Conservation (phyloP, 176 grass and related monocot species). For the Oryza glaberrima region DNA sequence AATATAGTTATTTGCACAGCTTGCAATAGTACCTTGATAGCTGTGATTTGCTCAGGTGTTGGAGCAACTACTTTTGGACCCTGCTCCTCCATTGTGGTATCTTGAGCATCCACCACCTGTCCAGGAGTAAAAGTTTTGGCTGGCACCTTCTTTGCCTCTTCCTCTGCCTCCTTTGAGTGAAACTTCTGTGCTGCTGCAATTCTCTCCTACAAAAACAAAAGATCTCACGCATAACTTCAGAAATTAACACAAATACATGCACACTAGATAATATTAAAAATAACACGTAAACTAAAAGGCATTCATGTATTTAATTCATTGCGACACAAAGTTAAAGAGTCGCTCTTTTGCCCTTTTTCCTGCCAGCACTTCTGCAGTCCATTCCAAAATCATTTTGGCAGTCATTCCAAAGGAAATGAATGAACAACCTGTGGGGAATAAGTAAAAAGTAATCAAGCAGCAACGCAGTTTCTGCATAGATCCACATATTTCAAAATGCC, state of each 20-base stretch:
- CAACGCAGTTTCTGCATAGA: slow-evolving; percentile 35
- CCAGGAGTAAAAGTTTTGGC: slow-evolving; percentile 77
- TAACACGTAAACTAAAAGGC: slow-evolving; percentile 27
- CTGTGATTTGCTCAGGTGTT: slow-evolving; percentile 93
- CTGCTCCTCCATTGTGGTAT: slow-evolving; percentile 53
- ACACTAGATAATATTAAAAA: not conserved
- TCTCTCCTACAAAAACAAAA: slow-evolving; percentile 74
- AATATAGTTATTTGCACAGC: not conserved
- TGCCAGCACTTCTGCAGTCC: slow-evolving; percentile 50
- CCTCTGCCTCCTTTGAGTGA: slow-evolving; percentile 89
- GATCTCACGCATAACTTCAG: slow-evolving; percentile 43
- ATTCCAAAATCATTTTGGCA: slow-evolving; percentile 52
- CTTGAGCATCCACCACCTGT: slow-evolving; percentile 47
- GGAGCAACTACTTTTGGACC: slow-evolving; percentile 79
- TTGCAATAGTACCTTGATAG: slow-evolving; percentile 78
- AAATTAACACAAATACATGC: slow-evolving; percentile 5
- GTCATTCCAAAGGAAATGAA: slow-evolving; percentile 51
- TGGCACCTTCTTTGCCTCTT: slow-evolving; percentile 86
- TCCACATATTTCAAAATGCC: slow-evolving; percentile 31
- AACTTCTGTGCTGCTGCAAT: slow-evolving; percentile 74
- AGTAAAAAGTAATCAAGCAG: slow-evolving; percentile 59
- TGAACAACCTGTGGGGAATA: slow-evolving; percentile 56
- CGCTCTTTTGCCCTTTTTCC: slow-evolving; percentile 44
- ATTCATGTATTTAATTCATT: slow-evolving; percentile 43
- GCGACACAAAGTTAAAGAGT: slow-evolving; percentile 37